Percentiles rank a stretch among this genome's conserved stretches.
Conservation (phyloP, 345 rosid genomes). For the Eutrema yunnanense region DNA sequence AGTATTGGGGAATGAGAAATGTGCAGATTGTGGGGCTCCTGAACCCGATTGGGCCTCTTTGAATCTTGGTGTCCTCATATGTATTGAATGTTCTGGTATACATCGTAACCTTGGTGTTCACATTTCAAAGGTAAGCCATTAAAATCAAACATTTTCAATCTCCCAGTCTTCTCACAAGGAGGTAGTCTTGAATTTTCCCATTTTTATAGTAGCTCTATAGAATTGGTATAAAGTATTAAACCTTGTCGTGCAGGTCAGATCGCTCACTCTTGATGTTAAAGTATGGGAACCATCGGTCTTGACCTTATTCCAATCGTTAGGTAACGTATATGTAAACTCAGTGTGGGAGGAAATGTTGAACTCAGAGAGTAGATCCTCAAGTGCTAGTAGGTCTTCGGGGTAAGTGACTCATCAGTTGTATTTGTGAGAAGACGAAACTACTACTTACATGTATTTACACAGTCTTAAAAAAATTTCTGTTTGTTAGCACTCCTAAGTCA, state of each 20-base stretch:
- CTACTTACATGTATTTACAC: slow-evolving; percentile 14
- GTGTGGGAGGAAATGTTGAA: slow-evolving; percentile 71
- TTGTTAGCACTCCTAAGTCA: slow-evolving; percentile 36
- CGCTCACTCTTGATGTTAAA: slow-evolving; percentile 73
- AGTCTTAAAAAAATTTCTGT: not conserved
- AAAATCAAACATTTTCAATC: not conserved
- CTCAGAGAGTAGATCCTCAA: slow-evolving; percentile 30
- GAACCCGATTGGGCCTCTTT: slow-evolving; percentile 90
- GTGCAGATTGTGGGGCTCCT: slow-evolving; percentile 76
- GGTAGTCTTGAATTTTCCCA: not conserved
- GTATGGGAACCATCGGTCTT: slow-evolving; percentile 80
- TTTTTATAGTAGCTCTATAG: not conserved
- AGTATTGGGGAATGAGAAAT: slow-evolving; percentile 60
- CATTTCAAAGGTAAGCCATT: slow-evolving; percentile 58
- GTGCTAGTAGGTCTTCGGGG: slow-evolving; percentile 39
- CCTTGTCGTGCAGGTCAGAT: slow-evolving; percentile 52
- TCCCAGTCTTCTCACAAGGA: not conserved
- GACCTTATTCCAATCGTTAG: slow-evolving; percentile 67
- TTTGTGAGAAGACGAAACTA: slow-evolving; percentile 1
- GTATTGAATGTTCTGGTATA: slow-evolving; percentile 76
- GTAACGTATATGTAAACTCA: slow-evolving; percentile 62
- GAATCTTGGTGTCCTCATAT: slow-evolving; percentile 68
- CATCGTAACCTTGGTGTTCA: slow-evolving; percentile 88
- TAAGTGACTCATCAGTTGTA: slow-evolving; percentile 31
- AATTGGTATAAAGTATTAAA: not conserved